These are phyloP conservation scores for Marsdenia floribunda DNA, from an alignment of 257 asterid genomes.

Conservation along the genomic window DNA sequence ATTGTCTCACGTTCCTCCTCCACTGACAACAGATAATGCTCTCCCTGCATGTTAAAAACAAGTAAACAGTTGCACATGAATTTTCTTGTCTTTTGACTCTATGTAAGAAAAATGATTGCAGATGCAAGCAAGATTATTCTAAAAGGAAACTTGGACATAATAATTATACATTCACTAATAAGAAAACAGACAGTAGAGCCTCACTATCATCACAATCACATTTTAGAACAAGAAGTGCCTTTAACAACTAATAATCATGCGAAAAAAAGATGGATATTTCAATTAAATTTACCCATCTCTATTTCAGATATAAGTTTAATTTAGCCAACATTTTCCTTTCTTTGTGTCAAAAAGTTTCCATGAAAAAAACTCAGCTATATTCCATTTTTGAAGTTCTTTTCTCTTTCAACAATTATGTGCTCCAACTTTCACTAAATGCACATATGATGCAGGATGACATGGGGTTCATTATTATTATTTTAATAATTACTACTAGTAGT, in stretches of 20 bases:
- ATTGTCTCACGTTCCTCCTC: conserved; percentile 58
- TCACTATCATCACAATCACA: neutral
- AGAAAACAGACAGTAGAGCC: neutral
- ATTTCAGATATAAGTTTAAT: neutral
- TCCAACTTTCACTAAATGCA: neutral
- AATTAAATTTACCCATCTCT: neutral
- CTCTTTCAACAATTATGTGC: neutral
- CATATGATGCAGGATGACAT: no score
- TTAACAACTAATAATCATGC: neutral
- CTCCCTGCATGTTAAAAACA: conserved; percentile 42
- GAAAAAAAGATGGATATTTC: neutral
- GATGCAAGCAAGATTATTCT: neutral
- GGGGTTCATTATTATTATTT: no score
- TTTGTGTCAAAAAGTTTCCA: neutral
- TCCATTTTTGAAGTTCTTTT: neutral
- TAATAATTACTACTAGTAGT: no score
- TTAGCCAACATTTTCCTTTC: neutral
- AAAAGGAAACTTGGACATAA: no score
- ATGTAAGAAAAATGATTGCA: neutral
- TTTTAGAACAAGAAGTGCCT: neutral
- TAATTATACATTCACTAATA: no score
- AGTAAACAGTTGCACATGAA: neutral
- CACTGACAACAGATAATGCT: conserved; percentile 34
- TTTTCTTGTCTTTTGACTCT: neutral
- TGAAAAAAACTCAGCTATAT: neutral